Percentiles rank a stretch among this genome's conserved stretches.
These are phyloP conservation scores for Eremochloa ophiuroides DNA, from an alignment of 176 grass and related monocot genomes.

Conservation along the genomic window DNA sequence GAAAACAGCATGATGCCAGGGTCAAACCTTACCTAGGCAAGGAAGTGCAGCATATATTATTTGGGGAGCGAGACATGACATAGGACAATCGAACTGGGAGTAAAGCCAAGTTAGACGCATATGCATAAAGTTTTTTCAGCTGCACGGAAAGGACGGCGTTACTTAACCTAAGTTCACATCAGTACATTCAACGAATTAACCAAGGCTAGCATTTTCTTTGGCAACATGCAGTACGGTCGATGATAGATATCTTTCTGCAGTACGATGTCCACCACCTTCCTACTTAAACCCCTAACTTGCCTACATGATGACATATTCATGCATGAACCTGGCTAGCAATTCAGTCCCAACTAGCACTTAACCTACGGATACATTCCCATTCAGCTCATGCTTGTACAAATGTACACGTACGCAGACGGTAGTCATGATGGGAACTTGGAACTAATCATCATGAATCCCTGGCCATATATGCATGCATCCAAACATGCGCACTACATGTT, in stretches of 20 bases:
- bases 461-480: neutral
- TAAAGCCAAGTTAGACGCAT: neutral
- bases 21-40: neutral
- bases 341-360: neutral
- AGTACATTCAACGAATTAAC: neutral
- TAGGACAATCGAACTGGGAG: neutral
- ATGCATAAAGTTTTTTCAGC: neutral
- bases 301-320: neutral
- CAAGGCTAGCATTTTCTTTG: neutral
- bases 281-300: neutral
- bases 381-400: neutral
- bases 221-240: neutral
- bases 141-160: neutral
- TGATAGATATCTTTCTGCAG: neutral
- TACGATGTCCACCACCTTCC: neutral
- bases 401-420: neutral
- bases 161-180: neutral
- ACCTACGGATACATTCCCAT: constrained; percentile 3
- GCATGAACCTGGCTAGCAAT: constrained; percentile 1
- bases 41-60: neutral
- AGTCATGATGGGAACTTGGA: constrained; percentile 2
- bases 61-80: neutral
- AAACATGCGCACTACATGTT: neutral
- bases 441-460: neutral
- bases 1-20: neutral